Percentiles rank a stretch among this genome's conserved stretches.
Conservation (phyloP, 208 protist genomes). For the Naegleria fowleri region DNA sequence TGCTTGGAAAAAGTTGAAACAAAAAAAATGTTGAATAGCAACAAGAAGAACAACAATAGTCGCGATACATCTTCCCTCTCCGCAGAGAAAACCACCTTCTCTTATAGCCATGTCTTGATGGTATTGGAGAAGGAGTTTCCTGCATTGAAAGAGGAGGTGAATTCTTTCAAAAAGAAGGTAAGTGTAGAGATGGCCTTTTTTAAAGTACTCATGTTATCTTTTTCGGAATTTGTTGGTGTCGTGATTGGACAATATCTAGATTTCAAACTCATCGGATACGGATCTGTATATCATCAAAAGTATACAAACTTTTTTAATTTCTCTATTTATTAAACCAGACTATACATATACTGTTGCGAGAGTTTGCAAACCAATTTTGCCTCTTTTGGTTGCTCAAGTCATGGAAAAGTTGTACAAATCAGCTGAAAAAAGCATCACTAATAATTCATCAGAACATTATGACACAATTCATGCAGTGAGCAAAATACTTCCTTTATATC, state of each 20-base stretch:
- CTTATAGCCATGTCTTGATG: not conserved
- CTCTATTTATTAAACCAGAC: not conserved
- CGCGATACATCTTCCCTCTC: no score
- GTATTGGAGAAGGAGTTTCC: not conserved
- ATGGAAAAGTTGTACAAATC: not conserved
- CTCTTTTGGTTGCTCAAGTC: not conserved
- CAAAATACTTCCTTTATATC: constrained; percentile 17
- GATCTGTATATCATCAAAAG: not conserved
- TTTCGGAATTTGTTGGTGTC: not conserved
- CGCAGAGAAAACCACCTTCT: not conserved
- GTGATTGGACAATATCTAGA: not conserved
- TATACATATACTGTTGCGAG: constrained; percentile 16
- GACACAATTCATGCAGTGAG: not conserved
- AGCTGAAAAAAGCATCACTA: not conserved
- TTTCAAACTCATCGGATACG: not conserved
- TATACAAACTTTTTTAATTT: not conserved
- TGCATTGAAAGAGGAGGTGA: not conserved
- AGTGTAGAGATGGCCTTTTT: not conserved
- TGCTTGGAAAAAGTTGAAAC: not conserved
- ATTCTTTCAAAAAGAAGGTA: not conserved
- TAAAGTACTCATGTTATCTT: not conserved
- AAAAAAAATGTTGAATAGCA: not conserved
- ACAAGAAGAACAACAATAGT: no score
- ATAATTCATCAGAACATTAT: not conserved
- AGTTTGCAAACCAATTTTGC: not conserved